Percentiles rank a stretch among this genome's conserved stretches.
These are phyloP conservation scores for Vicia villosa DNA, from an alignment of 306 rosid species.

Conservation along the genomic window DNA sequence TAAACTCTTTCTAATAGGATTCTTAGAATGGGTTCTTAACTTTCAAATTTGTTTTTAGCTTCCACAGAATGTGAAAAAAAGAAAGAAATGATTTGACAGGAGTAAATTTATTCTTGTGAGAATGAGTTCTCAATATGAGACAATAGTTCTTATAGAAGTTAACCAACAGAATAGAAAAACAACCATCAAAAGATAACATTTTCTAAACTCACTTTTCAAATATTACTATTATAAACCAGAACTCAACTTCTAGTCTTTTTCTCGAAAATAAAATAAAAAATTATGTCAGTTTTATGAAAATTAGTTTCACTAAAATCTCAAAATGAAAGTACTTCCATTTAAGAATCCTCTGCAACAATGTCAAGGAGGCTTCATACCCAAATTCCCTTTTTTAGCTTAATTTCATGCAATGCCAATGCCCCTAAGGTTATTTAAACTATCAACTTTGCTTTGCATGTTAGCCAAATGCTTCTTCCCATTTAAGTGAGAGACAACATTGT, in stretches of 20 bases:
- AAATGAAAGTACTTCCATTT: not conserved
- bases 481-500: slow-evolving; percentile 30
- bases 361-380: slow-evolving; percentile 1
- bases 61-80: not conserved
- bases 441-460: slow-evolving; percentile 1
- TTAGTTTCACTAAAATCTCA: not conserved
- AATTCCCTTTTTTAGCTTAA: not conserved
- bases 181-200: no score
- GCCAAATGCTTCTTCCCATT: slow-evolving; percentile 50
- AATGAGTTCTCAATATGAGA: no score
- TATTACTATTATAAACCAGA: not conserved
- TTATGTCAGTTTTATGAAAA: not conserved
- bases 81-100: no score
- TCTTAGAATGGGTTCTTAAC: not conserved
- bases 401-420: not conserved
- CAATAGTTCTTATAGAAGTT: no score
- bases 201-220: not conserved
- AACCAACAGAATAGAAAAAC: no score
- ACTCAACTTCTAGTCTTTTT: not conserved
- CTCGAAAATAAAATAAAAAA: no score
- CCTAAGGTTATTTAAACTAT: not conserved
- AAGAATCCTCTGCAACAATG: not conserved
- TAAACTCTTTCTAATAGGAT: not conserved
- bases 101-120: no score
- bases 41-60: not conserved